Evolutionary conservation across 2,329 filamentous ascomycete genomes (phyloP), one percentile per base, ranked within the genome.

Genomic region (Lecanicillium sp.): DNA sequence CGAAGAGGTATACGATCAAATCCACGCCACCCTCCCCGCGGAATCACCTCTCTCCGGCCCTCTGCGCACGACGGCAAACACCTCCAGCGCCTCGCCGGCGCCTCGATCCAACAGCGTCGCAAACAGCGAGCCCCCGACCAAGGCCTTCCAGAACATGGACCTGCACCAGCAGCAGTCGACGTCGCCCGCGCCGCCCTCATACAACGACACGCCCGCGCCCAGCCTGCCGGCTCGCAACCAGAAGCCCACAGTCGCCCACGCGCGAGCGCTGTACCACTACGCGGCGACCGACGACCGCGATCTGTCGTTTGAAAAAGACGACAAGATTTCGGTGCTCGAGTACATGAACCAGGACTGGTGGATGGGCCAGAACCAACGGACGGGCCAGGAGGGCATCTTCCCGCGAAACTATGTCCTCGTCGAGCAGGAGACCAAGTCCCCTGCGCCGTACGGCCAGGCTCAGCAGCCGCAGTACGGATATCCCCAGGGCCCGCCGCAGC

Each of bases 271-370:
- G 35, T 97, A 95, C 68, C 74, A 76, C 45, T 97, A 96, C 68
- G 74, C 72, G 25, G 85, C 82, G 8, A 60, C 82, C 29, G 89
- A 95, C 57, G 74, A 80, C 4, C 87, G 87, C 43, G 90, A 97
- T 58, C 71, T 94, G 46, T 78, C 77, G 3, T 78, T 97, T 43
- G 78, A 87, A 56, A 80, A 83, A 45, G 83, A 89, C 56, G 90
- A 97, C 65, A 71, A 73, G 47, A 72, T 97, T 50, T 74, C 78
- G 43, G 84, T 97, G 17, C 77, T 79, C 48, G 87, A 95, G 64
- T 89, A 94, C 68, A 92, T 95, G 83, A 97, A 97, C 64, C 79
- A 81, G 46, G 89, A 97, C 63, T 97, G 90, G 90, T 96, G 88
- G 87, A 82, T 87, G 71, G 90, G 90, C 49, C 78, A 77, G 51